These are phyloP conservation scores for Rauvolfia tetraphylla DNA, from an alignment of 257 asterid genomes.

Conservation along the genomic window DNA sequence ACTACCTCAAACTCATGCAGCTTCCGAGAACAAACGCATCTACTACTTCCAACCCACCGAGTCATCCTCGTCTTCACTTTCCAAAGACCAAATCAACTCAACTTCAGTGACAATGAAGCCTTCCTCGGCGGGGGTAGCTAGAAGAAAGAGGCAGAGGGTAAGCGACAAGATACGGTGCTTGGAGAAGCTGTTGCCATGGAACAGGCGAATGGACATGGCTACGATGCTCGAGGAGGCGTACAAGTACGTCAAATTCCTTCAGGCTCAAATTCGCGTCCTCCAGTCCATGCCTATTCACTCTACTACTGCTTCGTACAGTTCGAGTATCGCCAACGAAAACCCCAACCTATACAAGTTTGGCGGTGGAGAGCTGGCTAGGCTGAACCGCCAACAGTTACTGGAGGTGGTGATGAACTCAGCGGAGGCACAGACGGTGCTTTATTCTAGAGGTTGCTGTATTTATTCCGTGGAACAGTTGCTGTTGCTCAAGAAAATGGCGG, in stretches of 20 bases:
- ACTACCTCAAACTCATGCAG: not conserved
- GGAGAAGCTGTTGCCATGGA: constrained; percentile 60
- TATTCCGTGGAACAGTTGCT: constrained; percentile 55
- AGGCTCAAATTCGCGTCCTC: constrained; percentile 64
- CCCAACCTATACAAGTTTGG: constrained; percentile 5
- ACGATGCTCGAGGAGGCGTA: constrained; percentile 69
- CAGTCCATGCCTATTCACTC: constrained; percentile 51
- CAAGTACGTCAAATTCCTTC: constrained; percentile 69
- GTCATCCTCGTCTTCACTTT: not conserved
- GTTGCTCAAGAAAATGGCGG: constrained; percentile 20
- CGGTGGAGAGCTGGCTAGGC: constrained; percentile 33
- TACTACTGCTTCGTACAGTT: not conserved
- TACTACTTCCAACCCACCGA: not conserved
- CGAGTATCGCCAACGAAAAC: not conserved
- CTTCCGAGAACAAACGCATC: not conserved
- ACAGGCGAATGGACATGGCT: constrained; percentile 58
- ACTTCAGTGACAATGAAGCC: not conserved
- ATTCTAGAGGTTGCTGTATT: constrained; percentile 57
- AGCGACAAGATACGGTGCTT: constrained; percentile 52
- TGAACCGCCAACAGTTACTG: constrained; percentile 67
- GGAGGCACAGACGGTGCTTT: constrained; percentile 51
- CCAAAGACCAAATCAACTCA: not conserved
- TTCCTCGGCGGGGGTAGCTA: not conserved
- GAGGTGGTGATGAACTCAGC: constrained; percentile 60
- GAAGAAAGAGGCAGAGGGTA: constrained; percentile 31